These are phyloP conservation scores for Colletotrichum tabaci DNA, from an alignment of 2,329 filamentous ascomycete species.

Conservation along the genomic window DNA sequence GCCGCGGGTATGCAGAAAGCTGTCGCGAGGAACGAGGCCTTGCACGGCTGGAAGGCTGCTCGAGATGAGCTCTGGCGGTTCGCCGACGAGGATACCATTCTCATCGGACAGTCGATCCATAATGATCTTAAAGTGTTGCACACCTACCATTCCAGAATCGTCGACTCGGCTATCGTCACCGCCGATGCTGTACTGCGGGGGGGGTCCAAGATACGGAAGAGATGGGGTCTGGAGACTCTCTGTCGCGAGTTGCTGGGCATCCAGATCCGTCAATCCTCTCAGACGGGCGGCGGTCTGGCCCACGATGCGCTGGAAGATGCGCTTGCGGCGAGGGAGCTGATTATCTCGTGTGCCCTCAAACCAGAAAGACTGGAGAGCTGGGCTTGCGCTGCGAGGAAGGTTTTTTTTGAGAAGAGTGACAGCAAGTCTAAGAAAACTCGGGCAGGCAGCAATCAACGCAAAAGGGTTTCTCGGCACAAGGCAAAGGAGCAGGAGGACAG, in stretches of 20 bases:
- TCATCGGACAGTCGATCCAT: constrained; percentile 63
- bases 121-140: constrained; percentile 61
- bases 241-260: background rate
- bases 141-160: constrained; percentile 57
- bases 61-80: constrained; percentile 58
- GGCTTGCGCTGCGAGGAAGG: background rate
- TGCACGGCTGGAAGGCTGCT: constrained; percentile 60
- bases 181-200: constrained; percentile 41
- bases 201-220: background rate
- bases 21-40: constrained; percentile 38
- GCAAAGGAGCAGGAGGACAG: no score
- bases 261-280: background rate
- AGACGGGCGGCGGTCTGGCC: background rate
- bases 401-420: background rate
- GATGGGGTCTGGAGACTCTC: background rate
- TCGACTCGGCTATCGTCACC: constrained; percentile 61
- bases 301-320: background rate
- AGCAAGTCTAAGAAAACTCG: no score
- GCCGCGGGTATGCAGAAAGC: constrained; percentile 13
- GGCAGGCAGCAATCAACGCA: no score
- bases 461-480: background rate
- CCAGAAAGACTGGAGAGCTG: background rate
- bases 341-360: background rate
- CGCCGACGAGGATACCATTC: constrained; percentile 60
- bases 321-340: background rate